These are phyloP conservation scores for Fusarium pininemorale DNA, from an alignment of 2,329 filamentous ascomycete genomes.

Conservation along the genomic window DNA sequence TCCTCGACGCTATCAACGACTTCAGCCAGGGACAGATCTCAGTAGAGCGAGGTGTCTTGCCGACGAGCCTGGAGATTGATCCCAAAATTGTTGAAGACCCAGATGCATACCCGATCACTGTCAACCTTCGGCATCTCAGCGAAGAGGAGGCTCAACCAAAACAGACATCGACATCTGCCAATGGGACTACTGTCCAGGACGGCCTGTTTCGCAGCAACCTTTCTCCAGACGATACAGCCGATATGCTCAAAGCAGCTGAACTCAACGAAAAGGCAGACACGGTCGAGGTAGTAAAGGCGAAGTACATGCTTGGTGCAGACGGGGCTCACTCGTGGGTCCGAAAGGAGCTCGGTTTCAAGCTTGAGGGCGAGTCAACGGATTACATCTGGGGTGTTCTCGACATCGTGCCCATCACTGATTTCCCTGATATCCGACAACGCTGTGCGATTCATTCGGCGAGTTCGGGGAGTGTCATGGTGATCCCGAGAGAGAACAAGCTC, in stretches of 20 bases:
- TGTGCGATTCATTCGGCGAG: constrained; percentile 65
- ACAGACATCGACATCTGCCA: neutral
- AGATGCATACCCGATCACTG: neutral
- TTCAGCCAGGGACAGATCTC: neutral
- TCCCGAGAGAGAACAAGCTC: constrained; percentile 70
- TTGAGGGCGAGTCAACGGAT: constrained; percentile 64
- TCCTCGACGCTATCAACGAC: constrained; percentile 66
- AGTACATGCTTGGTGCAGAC: constrained; percentile 75
- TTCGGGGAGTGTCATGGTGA: constrained; percentile 69
- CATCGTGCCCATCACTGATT: constrained; percentile 57
- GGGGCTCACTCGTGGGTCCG: constrained; percentile 74
- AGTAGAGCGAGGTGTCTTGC: neutral
- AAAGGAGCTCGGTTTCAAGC: constrained; percentile 59
- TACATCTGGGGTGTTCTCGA: constrained; percentile 62
- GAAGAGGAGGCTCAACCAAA: constrained; percentile 5
- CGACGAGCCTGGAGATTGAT: neutral
- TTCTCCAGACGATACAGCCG: constrained; percentile 61
- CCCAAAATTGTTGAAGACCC: neutral
- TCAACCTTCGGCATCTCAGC: constrained; percentile 2
- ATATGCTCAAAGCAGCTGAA: constrained; percentile 52
- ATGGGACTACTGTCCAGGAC: neutral
- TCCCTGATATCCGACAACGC: constrained; percentile 66
- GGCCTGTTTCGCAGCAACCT: constrained; percentile 8
- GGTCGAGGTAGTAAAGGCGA: constrained; percentile 47
- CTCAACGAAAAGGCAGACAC: constrained; percentile 28